Conservation (phyloP, 1,284 basidiomycete species). For the Rhodofomes roseus region DNA sequence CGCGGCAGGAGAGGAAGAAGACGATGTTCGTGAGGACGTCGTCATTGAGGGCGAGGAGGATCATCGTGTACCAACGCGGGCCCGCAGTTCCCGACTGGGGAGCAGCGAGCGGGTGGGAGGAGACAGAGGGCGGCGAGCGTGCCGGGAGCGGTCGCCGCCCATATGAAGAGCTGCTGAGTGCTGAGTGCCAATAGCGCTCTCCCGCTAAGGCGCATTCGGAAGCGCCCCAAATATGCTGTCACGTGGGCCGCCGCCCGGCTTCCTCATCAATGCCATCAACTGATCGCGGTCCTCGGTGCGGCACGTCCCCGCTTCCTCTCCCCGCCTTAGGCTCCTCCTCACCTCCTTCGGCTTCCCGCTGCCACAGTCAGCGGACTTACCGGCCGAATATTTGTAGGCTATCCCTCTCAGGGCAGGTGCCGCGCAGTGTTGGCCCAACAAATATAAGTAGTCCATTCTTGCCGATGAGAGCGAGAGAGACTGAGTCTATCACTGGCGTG, state of each 20-base stretch:
- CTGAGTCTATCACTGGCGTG: neutral
- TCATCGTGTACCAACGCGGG: neutral
- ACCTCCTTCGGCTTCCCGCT: neutral
- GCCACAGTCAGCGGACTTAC: neutral
- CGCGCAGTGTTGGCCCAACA: neutral
- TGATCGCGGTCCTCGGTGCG: neutral
- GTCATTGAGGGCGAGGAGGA: conserved; percentile 7
- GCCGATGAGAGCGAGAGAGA: neutral
- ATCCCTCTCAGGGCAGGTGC: neutral
- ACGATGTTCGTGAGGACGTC: conserved; percentile 12
- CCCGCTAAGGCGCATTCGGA: neutral
- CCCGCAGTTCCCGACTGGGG: neutral
- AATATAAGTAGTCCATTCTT: neutral
- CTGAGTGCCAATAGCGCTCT: neutral
- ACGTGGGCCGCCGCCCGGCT: neutral
- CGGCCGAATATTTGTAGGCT: neutral
- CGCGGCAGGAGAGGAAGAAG: conserved; percentile 10
- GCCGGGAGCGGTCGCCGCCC: neutral
- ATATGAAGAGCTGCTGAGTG: neutral
- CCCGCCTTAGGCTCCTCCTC: neutral
- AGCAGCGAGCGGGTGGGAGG: neutral
- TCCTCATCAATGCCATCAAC: neutral
- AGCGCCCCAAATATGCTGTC: neutral
- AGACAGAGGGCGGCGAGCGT: neutral
- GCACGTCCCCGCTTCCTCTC: neutral